These are phyloP conservation scores for Pichia insulana DNA, from an alignment of 805 yeast species.

Conservation along the genomic window DNA sequence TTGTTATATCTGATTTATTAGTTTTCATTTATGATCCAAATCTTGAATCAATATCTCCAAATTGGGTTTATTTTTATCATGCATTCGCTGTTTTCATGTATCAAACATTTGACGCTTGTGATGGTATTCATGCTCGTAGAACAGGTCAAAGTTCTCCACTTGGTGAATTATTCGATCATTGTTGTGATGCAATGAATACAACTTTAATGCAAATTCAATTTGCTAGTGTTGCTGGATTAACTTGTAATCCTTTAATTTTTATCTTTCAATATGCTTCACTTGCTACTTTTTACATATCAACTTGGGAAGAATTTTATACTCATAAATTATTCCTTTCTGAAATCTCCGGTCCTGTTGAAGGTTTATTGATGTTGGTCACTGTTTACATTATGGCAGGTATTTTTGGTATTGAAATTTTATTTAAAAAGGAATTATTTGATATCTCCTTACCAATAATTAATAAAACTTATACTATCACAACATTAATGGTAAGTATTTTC, in stretches of 20 bases:
- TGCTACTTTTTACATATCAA: constrained; percentile 76
- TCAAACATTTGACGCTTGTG: constrained; percentile 95
- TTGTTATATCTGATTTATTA: constrained; percentile 51
- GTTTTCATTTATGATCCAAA: constrained; percentile 70
- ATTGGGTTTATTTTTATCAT: constrained; percentile 68
- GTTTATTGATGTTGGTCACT: constrained; percentile 55
- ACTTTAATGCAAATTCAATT: constrained; percentile 69
- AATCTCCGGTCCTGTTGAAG: constrained; percentile 94
- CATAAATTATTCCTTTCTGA: constrained; percentile 69
- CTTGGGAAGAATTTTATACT: constrained; percentile 95
- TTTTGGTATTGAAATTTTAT: constrained; percentile 52
- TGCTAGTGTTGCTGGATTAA: constrained; percentile 62
- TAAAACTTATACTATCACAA: constrained; percentile 13
- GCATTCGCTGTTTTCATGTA: constrained; percentile 81
- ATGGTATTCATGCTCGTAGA: constrained; percentile 90
- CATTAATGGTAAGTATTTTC: constrained; percentile 36
- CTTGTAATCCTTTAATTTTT: constrained; percentile 53
- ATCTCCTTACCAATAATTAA: constrained; percentile 24
- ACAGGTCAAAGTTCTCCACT: constrained; percentile 93
- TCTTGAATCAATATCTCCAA: constrained; percentile 51
- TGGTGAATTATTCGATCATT: constrained; percentile 92
- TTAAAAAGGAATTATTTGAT: constrained; percentile 39
- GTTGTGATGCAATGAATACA: constrained; percentile 59
- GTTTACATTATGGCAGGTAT: constrained; percentile 57
- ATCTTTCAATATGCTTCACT: constrained; percentile 65